Base-by-base conservation (phyloP, 78 protist species). In the Speleostelium caveatum region DNA sequence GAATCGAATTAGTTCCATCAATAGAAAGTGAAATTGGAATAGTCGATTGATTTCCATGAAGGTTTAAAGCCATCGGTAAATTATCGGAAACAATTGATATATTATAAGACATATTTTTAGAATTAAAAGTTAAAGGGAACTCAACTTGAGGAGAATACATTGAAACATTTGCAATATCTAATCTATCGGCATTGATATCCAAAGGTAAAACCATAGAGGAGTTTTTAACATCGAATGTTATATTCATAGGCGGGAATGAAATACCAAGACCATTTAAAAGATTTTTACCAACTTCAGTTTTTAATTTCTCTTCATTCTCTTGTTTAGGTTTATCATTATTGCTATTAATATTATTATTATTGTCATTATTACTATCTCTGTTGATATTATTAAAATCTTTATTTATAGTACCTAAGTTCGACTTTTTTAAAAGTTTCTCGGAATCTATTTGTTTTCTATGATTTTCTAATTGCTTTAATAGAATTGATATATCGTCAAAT, bases 191-290 rank as follows among this genome's bases (percentile, higher is more conserved):
- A 28, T 32, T 55, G 36, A 83, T 30, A 35, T 33, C 28, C 73
- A 69, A 33, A 2, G 91, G 91, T 3, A 83, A 3, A 8, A 28
- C 32, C 42, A 83, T 63, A 30, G 91, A 55, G 0, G 79, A 69
- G 38, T 83, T 83, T 6, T 58, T 69, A 3, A 83, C 75, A 39
- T 83, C 76, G 8, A 83, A 35, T 26, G 91, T 38, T 1, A 83
- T 3, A 33, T 83, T 69, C 32, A 83, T 8, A 12, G 91, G 91
- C n/a, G 89, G 89, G 33, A 78, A 66, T 8, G 33, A 51, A 17
- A n/a, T 28, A 17, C 58, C 19, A 6, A 69, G 7, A 12, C 36
- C 39, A 1, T 67, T 39, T 7, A 67, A 35, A 12, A 49, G 12
- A 8, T 12, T n/a, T n/a, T n/a, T n/a, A n/a, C n/a, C 53, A 45